Percentiles rank a stretch among this genome's conserved stretches.
phyloP scores from a whole-genome alignment of 1,284 basidiomycete species.

The Ustilago loliicola region DNA sequence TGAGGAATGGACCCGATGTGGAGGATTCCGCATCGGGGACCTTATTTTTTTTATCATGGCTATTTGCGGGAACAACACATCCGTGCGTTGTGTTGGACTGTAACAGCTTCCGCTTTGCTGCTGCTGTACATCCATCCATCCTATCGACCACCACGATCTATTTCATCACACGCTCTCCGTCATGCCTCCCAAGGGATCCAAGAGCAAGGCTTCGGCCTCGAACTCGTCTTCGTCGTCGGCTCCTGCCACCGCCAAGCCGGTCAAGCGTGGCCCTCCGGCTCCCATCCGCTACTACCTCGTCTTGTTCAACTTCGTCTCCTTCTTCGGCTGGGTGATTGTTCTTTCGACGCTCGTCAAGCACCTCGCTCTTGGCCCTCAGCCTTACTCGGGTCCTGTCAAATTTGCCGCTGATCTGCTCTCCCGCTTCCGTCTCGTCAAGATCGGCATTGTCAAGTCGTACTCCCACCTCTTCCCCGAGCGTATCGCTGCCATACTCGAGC shows the following conservation, averaged over 20 bases:
- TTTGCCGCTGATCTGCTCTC: constrained; percentile 39
- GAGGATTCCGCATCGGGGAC: not conserved
- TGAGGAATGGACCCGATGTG: not conserved
- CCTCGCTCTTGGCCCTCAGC: constrained; percentile 53
- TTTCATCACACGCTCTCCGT: constrained; percentile 6
- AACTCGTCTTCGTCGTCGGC: constrained; percentile 19
- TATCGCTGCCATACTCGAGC: constrained; percentile 49
- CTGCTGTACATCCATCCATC: not conserved
- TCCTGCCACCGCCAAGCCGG: constrained; percentile 26
- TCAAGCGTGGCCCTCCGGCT: constrained; percentile 36
- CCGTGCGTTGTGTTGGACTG: constrained; percentile 17
- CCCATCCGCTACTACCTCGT: constrained; percentile 54
- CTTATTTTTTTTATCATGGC: not conserved
- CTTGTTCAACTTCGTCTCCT: constrained; percentile 60
- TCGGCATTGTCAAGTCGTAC: constrained; percentile 51
- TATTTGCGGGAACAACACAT: constrained; percentile 10
- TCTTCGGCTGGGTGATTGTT: constrained; percentile 64
- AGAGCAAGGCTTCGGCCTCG: constrained; percentile 25
- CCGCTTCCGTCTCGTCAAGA: constrained; percentile 53
- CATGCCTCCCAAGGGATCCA: constrained; percentile 47
- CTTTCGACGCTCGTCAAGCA: constrained; percentile 61
- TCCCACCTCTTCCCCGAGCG: constrained; percentile 44
- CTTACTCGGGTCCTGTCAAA: constrained; percentile 38
- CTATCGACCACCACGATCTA: constrained; percentile 1
- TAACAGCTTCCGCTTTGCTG: not conserved